A percentile compares a stretch with the other conserved stretches of the same genome.
These are phyloP conservation scores for Sodiomyces alkalinus DNA, from an alignment of 2,329 filamentous ascomycete genomes.

Conservation along the genomic window DNA sequence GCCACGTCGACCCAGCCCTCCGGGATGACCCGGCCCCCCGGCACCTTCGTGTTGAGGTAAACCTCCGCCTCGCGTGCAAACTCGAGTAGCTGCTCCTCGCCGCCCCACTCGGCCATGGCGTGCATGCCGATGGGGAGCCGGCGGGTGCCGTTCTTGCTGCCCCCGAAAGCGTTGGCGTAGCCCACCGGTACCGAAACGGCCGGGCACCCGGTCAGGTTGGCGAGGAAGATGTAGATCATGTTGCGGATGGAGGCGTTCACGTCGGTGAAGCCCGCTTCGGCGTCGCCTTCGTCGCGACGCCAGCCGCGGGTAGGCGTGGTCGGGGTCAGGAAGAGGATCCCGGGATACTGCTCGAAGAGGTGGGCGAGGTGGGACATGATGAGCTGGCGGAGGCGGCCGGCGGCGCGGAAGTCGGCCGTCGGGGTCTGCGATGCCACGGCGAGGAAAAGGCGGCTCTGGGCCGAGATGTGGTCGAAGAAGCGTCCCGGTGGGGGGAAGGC, in stretches of 20 bases:
- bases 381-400: constrained; percentile 57
- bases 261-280: constrained; percentile 60
- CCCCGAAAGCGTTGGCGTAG: constrained; percentile 43
- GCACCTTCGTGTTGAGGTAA: constrained; percentile 33
- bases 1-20: constrained; percentile 45
- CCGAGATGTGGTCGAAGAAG: constrained; percentile 33
- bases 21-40: constrained; percentile 34
- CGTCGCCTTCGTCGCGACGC: constrained; percentile 42
- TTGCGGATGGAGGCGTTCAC: constrained; percentile 56
- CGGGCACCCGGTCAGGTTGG: constrained; percentile 69
- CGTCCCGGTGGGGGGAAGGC: no score
- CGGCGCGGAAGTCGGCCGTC: constrained; percentile 54
- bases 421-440: constrained; percentile 48
- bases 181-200: constrained; percentile 62
- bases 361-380: constrained; percentile 66
- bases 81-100: constrained; percentile 45
- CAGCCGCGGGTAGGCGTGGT: constrained; percentile 65
- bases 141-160: constrained; percentile 27
- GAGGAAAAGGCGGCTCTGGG: constrained; percentile 57
- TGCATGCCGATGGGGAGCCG: constrained; percentile 45
- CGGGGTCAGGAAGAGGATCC: constrained; percentile 64
- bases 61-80: constrained; percentile 43
- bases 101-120: constrained; percentile 52
- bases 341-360: constrained; percentile 56
- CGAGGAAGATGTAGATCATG: constrained; percentile 78